Evolutionary conservation across 176 grass and related monocot genomes (phyloP).

Genomic region (Ampelocalamus luodianensis): DNA sequence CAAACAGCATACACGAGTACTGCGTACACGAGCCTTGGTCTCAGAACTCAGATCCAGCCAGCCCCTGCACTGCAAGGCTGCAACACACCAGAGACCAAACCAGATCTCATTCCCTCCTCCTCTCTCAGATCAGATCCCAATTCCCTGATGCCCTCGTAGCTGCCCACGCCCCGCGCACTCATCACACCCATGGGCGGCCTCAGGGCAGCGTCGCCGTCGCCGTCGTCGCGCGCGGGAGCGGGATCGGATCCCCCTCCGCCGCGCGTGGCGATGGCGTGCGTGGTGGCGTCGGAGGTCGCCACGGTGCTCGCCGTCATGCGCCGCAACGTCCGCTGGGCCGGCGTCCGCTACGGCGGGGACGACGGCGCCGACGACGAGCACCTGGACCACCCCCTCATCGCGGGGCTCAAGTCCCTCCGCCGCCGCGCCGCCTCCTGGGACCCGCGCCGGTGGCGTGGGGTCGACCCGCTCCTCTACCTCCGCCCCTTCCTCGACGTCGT

Average conservation of each 20-base stretch:
- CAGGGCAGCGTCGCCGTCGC: slow-evolving; percentile 45
- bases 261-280: slow-evolving; percentile 72
- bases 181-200: slow-evolving; percentile 55
- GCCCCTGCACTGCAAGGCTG: not conserved
- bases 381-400: slow-evolving; percentile 77
- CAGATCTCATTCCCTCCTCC: slow-evolving; percentile 38
- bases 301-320: slow-evolving; percentile 96
- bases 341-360: slow-evolving; percentile 63
- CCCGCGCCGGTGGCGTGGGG: slow-evolving; percentile 28
- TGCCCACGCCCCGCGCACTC: not conserved
- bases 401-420: slow-evolving; percentile 74
- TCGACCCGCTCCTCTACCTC: slow-evolving; percentile 76
- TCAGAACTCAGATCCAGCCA: slow-evolving; percentile 33
- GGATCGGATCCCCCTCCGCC: slow-evolving; percentile 19
- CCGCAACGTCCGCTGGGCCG: slow-evolving; percentile 94
- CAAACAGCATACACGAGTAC: not conserved
- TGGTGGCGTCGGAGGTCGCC: slow-evolving; percentile 87
- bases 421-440: slow-evolving; percentile 68
- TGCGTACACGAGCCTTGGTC: not conserved
- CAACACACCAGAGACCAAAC: slow-evolving; percentile 8
- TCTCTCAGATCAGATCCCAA: slow-evolving; percentile 58
- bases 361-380: slow-evolving; percentile 67
- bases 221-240: not conserved
- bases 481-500: slow-evolving; percentile 87
- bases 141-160: slow-evolving; percentile 49